These are phyloP conservation scores for Suhomyces ambrosiae DNA, from an alignment of 1,139 yeast species.

Conservation along the genomic window DNA sequence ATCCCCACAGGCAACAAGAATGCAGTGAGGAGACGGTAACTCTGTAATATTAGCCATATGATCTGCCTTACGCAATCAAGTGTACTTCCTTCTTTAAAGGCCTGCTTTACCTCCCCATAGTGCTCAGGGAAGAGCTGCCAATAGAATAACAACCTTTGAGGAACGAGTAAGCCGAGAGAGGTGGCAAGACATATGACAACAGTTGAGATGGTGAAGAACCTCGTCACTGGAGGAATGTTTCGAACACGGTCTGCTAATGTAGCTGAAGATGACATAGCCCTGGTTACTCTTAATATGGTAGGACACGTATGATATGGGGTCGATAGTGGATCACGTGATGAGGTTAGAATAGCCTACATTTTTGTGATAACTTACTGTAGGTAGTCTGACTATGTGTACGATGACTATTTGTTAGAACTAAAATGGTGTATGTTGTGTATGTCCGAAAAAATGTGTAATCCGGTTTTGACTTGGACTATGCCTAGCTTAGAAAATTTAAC, in stretches of 20 bases:
- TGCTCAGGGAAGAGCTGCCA: not conserved
- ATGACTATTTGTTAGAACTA: too few relatives aligned
- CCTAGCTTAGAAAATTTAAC: too few relatives aligned
- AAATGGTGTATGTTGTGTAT: too few relatives aligned
- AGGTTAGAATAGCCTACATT: too few relatives aligned
- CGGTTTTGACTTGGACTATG: too few relatives aligned
- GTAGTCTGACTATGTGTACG: too few relatives aligned
- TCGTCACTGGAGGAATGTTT: constrained; percentile 49
- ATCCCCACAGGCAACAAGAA: constrained; percentile 48
- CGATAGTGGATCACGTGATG: too few relatives aligned
- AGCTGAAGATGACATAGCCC: too few relatives aligned
- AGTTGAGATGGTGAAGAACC: constrained; percentile 45
- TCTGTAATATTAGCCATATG: constrained; percentile 25
- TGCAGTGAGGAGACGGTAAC: constrained; percentile 51
- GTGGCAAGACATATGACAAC: constrained; percentile 29
- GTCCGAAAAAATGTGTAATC: too few relatives aligned
- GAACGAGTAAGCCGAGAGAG: not conserved
- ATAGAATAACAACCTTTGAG: not conserved
- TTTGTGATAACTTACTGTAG: too few relatives aligned
- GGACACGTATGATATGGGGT: too few relatives aligned
- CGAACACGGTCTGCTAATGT: constrained; percentile 33
- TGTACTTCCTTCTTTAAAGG: constrained; percentile 8
- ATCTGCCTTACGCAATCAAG: constrained; percentile 11
- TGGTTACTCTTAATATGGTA: too few relatives aligned
- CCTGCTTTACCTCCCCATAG: not conserved